These are phyloP conservation scores for Coleophoma crateriformis DNA, from an alignment of 2,329 filamentous ascomycete genomes.

Conservation along the genomic window DNA sequence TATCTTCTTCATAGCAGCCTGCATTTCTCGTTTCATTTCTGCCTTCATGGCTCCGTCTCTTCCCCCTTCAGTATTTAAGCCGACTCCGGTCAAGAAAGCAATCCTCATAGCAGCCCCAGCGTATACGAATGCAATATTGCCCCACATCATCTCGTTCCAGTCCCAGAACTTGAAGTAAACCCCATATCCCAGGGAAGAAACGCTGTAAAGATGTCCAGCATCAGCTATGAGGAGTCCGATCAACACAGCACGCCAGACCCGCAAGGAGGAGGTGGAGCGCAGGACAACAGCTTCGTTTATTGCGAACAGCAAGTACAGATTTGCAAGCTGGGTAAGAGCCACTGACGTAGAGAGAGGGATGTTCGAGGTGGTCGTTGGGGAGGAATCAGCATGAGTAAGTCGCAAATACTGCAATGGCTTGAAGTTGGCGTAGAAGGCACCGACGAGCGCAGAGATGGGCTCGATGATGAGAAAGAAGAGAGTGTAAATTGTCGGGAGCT, in stretches of 20 bases:
- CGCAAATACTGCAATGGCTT: slow-evolving; percentile 51
- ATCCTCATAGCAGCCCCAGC: slow-evolving; percentile 53
- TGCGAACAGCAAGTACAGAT: slow-evolving; percentile 72
- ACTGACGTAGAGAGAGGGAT: slow-evolving; percentile 58
- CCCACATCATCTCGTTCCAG: slow-evolving; percentile 66
- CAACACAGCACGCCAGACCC: slow-evolving; percentile 66
- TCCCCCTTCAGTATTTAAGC: slow-evolving; percentile 30
- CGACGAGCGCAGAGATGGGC: slow-evolving; percentile 45
- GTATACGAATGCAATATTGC: slow-evolving; percentile 68
- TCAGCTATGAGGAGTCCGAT: slow-evolving; percentile 68
- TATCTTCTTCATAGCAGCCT: background rate
- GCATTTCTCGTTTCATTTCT: slow-evolving; percentile 5
- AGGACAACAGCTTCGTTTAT: slow-evolving; percentile 74
- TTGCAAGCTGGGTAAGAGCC: slow-evolving; percentile 69
- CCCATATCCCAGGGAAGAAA: slow-evolving; percentile 49
- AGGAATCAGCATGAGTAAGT: slow-evolving; percentile 47
- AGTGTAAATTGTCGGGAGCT: slow-evolving; percentile 57
- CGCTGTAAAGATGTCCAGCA: slow-evolving; percentile 66
- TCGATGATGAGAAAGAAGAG: slow-evolving; percentile 74
- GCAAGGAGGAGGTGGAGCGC: slow-evolving; percentile 59
- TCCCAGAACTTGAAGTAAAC: slow-evolving; percentile 51
- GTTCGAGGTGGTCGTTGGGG: slow-evolving; percentile 7
- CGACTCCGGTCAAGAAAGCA: slow-evolving; percentile 53
- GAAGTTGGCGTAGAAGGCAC: slow-evolving; percentile 47
- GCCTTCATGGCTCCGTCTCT: slow-evolving; percentile 9